These are phyloP conservation scores for Mucor sp. DNA, from an alignment of 371 early-diverging fungal genomes.

Conservation along the genomic window DNA sequence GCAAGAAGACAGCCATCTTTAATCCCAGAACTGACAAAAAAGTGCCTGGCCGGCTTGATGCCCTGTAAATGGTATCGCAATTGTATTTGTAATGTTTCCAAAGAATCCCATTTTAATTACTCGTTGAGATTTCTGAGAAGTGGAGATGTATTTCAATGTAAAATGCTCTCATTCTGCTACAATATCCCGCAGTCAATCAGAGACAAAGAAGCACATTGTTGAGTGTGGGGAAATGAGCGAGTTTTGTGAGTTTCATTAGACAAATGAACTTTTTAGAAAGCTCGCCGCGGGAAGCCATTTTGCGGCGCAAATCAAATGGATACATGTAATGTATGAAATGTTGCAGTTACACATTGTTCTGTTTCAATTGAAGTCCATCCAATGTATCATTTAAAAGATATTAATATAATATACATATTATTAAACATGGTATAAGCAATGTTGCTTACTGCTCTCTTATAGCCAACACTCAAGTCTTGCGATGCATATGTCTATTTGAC, in stretches of 20 bases:
- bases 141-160: not conserved
- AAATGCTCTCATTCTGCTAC: not conserved
- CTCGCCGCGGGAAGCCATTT: not conserved
- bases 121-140: not conserved
- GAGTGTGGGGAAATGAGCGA: not conserved
- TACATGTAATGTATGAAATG: not conserved
- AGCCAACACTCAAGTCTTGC: too few species aligned
- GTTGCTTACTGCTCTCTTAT: too few species aligned
- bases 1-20: not conserved
- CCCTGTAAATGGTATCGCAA: not conserved
- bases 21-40: not conserved
- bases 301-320: not conserved
- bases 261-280: not conserved
- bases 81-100: not conserved
- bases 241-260: not conserved
- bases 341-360: not conserved
- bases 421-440: too few species aligned
- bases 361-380: too few species aligned
- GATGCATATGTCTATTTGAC: not conserved
- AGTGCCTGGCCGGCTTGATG: not conserved
- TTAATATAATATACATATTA: too few species aligned
- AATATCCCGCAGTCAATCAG: not conserved
- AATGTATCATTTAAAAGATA: too few species aligned
- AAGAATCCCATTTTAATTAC: not conserved
- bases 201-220: not conserved